Conservation (phyloP, 257 asterid genomes). For the Fraxinus excelsior region DNA sequence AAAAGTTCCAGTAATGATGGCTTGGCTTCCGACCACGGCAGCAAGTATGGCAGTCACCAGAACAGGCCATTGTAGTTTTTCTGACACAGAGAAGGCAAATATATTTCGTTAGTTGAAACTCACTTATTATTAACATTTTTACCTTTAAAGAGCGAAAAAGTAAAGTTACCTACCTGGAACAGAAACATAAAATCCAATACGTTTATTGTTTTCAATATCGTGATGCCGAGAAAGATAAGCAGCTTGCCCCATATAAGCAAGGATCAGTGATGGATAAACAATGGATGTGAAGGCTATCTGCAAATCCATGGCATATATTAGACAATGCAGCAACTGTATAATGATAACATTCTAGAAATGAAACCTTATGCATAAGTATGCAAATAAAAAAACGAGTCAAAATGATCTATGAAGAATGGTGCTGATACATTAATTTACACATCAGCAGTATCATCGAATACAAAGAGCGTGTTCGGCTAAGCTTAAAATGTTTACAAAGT, state of each 20-base stretch:
- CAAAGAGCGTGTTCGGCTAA: not conserved
- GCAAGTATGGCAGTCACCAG: constrained; percentile 90
- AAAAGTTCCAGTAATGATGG: constrained; percentile 89
- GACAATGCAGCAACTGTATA: constrained; percentile 10
- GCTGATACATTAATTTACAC: not conserved
- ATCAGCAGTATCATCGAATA: not conserved
- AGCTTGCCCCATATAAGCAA: constrained; percentile 97
- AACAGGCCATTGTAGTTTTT: constrained; percentile 80
- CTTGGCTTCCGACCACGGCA: constrained; percentile 97
- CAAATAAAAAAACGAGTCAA: not conserved
- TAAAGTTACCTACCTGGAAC: constrained; percentile 69
- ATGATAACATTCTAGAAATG: not conserved
- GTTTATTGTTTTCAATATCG: constrained; percentile 39
- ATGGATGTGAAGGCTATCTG: constrained; percentile 89
- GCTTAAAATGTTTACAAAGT: not conserved
- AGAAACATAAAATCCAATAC: constrained; percentile 82
- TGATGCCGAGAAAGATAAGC: constrained; percentile 90
- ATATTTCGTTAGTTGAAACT: constrained; percentile 5
- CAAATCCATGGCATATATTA: constrained; percentile 31
- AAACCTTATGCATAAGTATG: not conserved
- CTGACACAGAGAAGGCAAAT: constrained; percentile 27
- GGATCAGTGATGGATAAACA: constrained; percentile 82
- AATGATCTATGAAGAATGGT: not conserved
- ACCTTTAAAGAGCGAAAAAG: not conserved
- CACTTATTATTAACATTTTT: not conserved